Conservation (phyloP, 352 stramenopile species). For the Globisporangium radiosum region DNA sequence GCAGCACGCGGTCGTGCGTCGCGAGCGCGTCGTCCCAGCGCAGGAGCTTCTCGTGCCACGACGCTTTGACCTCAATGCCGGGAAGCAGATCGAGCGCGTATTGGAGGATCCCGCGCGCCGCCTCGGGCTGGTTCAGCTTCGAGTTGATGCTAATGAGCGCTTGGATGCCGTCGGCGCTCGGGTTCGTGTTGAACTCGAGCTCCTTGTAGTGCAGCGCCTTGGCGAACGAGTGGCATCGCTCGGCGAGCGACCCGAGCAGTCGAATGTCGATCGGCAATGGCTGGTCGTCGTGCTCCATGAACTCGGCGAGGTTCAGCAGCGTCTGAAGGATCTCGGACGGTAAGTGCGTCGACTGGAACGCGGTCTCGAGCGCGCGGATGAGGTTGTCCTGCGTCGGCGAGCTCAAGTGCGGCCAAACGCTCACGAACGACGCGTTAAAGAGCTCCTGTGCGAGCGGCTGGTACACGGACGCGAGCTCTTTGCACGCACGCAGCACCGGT, state of each 20-base stretch:
- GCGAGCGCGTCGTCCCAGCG: conserved; percentile 95
- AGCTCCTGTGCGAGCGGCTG: conserved; percentile 96
- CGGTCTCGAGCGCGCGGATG: conserved; percentile 91
- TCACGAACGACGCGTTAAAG: conserved; percentile 99
- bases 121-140: conserved; percentile 94
- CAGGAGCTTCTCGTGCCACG: conserved; percentile 98
- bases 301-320: conserved; percentile 98
- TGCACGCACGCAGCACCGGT: conserved; percentile 92
- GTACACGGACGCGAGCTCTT: conserved; percentile 96
- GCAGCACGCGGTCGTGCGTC: conserved; percentile 89
- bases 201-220: conserved; percentile 99
- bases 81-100: conserved; percentile 76
- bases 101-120: conserved; percentile 98
- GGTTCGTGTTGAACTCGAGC: conserved; percentile 93
- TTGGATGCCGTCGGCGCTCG: conserved; percentile 93
- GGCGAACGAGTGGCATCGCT: conserved; percentile 98
- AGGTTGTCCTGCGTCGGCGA: conserved; percentile 89
- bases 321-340: conserved; percentile 98
- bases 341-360: conserved; percentile 89
- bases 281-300: conserved; percentile 99
- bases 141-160: conserved; percentile 99
- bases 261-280: conserved; percentile 96
- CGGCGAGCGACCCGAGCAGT: conserved; percentile 93
- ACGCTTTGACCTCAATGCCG: conserved; percentile 89
- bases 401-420: conserved; percentile 96